Evolutionary conservation across 1,139 yeast genomes (phyloP), one percentile per base, ranked within the genome.

Genomic region (Debaryomyces coudertii): DNA sequence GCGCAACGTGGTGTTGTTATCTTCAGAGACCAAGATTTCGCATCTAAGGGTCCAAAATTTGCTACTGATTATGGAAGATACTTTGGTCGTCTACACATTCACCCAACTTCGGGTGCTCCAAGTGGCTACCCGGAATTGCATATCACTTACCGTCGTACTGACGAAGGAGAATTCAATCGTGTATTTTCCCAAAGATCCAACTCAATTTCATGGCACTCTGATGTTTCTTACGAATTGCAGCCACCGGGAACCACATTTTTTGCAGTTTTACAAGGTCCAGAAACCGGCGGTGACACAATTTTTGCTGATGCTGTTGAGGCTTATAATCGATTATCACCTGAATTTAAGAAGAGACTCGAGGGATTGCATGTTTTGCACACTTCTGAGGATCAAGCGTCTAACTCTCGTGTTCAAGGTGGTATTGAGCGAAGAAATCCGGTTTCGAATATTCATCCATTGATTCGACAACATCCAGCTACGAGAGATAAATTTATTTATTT

Each of bases 381-480:
- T 35, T 66, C 71, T 9, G 71, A 72, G 12, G 73, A 69, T 52
- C 57, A 53, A n/a, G 69, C 69, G 49, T 43, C 68, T 36, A 69
- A 68, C 52, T 55, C 71, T 20, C 58, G 62, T 43, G 57, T 65
- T 40, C 72, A 71, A 7, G 64, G 69, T 52, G 55, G 50, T 34
- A 57, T 70, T 40, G 75, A 69, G 50, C 58, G 76, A 52, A 75
- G 69, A 54, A 75, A 70, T 36, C 82, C 87, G 2, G 80, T 83
- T 22, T 72, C 77, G 24, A 73, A 77, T 44, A 73, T 75, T 47
- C 75, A 69, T 52, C 73, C 74, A 8, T 49, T 70, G 35, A 59
- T 71, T 45, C 68, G 76, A 60, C 70, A 75, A 7, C 74, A 71
- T 50, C 76, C 76, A 22, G 75, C 69, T 12, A 71, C 76, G 33